These are phyloP conservation scores for Candida labiduridarum DNA, from an alignment of 1,139 yeast species.

Conservation along the genomic window DNA sequence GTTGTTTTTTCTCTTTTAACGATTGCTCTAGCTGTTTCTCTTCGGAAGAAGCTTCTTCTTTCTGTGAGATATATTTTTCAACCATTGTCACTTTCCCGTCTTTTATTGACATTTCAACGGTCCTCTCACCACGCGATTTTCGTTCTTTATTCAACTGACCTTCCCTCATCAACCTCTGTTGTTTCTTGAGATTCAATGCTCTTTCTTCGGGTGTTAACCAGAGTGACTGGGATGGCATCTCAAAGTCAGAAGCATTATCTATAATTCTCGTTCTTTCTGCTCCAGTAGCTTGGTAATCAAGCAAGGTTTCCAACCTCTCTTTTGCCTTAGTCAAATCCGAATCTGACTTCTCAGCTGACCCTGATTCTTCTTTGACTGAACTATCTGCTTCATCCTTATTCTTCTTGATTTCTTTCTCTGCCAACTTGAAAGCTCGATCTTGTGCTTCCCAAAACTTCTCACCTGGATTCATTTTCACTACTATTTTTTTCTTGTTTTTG, in stretches of 20 bases:
- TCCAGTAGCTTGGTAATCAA: slow-evolving; percentile 82
- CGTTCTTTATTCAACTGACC: slow-evolving; percentile 61
- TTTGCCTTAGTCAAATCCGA: slow-evolving; percentile 70
- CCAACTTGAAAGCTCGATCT: slow-evolving; percentile 58
- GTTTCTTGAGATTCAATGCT: slow-evolving; percentile 78
- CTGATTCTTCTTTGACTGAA: slow-evolving; percentile 36
- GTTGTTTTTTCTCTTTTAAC: slow-evolving; percentile 22
- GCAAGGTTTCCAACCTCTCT: slow-evolving; percentile 66
- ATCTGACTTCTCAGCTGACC: slow-evolving; percentile 35
- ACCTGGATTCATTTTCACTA: slow-evolving; percentile 57
- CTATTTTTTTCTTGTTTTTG: slow-evolving; percentile 39
- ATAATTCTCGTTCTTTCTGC: slow-evolving; percentile 90
- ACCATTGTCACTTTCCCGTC: slow-evolving; percentile 77
- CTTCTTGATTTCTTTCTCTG: slow-evolving; percentile 41
- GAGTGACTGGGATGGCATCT: slow-evolving; percentile 54
- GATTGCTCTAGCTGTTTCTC: slow-evolving; percentile 31
- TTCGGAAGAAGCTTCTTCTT: slow-evolving; percentile 26
- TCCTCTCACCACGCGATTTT: slow-evolving; percentile 71
- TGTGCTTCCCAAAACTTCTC: slow-evolving; percentile 71
- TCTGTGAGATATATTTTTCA: slow-evolving; percentile 30
- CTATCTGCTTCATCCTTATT: slow-evolving; percentile 30
- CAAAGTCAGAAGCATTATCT: slow-evolving; percentile 92
- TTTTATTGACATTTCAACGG: slow-evolving; percentile 73
- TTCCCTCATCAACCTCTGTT: slow-evolving; percentile 69
- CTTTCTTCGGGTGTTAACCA: slow-evolving; percentile 93